Conservation (phyloP, 106 monocot species). For the Amphibolis antarctica region DNA sequence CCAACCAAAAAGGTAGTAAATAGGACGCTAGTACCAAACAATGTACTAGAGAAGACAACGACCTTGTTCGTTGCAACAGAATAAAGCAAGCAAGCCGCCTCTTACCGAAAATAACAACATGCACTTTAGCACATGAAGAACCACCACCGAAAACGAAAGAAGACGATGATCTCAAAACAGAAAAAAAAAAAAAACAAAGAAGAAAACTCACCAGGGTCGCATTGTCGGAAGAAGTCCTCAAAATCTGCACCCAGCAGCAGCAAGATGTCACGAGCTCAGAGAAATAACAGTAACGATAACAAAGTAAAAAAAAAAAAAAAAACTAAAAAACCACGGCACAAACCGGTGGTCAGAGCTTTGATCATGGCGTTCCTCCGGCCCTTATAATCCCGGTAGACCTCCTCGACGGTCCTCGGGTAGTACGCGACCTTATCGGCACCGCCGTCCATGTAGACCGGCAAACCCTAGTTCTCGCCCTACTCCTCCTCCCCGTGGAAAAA, state of each 20-base stretch:
- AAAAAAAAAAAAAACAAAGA: not conserved
- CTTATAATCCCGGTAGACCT: slow-evolving; percentile 24
- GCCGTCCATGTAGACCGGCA: slow-evolving; percentile 1
- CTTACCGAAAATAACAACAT: too few species aligned
- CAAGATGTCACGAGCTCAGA: not conserved
- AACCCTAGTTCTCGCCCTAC: not conserved
- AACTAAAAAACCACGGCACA: not conserved
- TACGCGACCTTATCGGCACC: not conserved
- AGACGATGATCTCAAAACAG: not conserved
- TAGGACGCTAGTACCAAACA: too few species aligned
- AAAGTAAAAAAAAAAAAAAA: not conserved
- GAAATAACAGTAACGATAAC: not conserved
- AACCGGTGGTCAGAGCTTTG: slow-evolving; percentile 23
- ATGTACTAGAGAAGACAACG: too few species aligned
- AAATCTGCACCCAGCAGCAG: slow-evolving; percentile 29
- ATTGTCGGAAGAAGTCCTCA: slow-evolving; percentile 67
- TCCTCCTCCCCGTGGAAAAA: not conserved
- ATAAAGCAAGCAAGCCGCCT: too few species aligned
- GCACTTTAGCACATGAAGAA: not conserved
- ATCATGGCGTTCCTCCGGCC: slow-evolving; percentile 17
- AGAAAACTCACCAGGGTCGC: slow-evolving; percentile 47
- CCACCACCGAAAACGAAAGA: not conserved
- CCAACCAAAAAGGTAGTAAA: too few species aligned
- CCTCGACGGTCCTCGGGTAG: slow-evolving; percentile 23
- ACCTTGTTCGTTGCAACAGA: too few species aligned